Conservation (phyloP, 2,329 filamentous ascomycete genomes). For the Alternaria alternata region DNA sequence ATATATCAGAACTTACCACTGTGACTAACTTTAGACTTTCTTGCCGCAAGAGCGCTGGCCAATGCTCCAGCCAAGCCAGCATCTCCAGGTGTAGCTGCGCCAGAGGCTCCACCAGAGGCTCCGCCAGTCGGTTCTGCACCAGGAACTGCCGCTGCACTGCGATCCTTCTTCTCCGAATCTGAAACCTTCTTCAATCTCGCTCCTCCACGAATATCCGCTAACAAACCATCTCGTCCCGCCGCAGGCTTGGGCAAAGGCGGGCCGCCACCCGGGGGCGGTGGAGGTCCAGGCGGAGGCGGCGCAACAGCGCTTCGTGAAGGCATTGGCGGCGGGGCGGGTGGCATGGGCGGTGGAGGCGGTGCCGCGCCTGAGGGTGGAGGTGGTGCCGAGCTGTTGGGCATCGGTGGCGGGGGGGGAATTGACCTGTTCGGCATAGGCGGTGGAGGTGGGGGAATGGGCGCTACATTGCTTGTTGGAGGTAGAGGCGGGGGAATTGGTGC, state of each 20-base stretch:
- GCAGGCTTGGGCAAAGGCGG: conserved; percentile 49
- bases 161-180: conserved; percentile 72
- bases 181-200: conserved; percentile 77
- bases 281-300: conserved; percentile 46
- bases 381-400: conserved; percentile 20
- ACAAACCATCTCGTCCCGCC: conserved; percentile 66
- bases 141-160: conserved; percentile 70
- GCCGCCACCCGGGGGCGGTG: conserved; percentile 30
- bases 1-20: conserved; percentile 71
- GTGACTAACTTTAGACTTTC: conserved; percentile 93
- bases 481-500: conserved; percentile 44
- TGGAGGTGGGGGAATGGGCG: conserved; percentile 37
- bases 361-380: conserved; percentile 24
- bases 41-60: conserved; percentile 82
- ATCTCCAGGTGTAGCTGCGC: conserved; percentile 39
- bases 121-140: conserved; percentile 56
- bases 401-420: conserved; percentile 4
- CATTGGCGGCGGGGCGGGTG: conserved; percentile 53
- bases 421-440: conserved; percentile 3
- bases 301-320: conserved; percentile 35
- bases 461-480: conserved; percentile 35
- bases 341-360: conserved; percentile 41
- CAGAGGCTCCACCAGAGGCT: conserved; percentile 57
- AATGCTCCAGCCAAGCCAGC: conserved; percentile 61
- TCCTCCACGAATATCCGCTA: conserved; percentile 75